phyloP scores from a whole-genome alignment of 768 basidiomycete species.

The Clavaria fumosa region DNA sequence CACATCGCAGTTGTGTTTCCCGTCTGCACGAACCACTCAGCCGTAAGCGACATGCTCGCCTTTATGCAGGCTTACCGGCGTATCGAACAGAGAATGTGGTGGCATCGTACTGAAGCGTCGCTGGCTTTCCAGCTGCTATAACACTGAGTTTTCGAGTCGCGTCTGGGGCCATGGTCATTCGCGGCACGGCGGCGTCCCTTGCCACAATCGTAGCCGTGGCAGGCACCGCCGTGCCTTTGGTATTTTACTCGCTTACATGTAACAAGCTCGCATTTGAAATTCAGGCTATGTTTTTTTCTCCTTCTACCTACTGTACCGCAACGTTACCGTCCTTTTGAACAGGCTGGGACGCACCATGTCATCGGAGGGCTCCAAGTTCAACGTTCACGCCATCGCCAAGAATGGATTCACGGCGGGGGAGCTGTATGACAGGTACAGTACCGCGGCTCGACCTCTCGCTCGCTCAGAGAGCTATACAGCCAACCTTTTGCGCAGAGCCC shows the following conservation, averaged over 20 bases:
- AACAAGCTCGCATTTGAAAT: too few relatives aligned
- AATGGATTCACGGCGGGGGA: too few relatives aligned
- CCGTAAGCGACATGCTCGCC: neutral
- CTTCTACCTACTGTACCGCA: too few relatives aligned
- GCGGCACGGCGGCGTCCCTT: too few relatives aligned
- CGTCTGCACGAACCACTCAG: neutral
- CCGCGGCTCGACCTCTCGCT: neutral
- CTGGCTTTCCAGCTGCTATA: constrained; percentile 2
- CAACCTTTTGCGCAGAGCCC: constrained; percentile 30
- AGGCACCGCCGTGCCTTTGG: too few relatives aligned
- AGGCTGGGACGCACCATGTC: too few relatives aligned
- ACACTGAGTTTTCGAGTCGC: constrained; percentile 2
- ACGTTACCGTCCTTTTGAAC: too few relatives aligned
- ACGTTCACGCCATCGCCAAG: too few relatives aligned
- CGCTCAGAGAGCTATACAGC: neutral
- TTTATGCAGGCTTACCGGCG: neutral
- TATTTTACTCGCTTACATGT: too few relatives aligned
- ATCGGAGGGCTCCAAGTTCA: too few relatives aligned
- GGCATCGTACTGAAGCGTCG: constrained; percentile 8
- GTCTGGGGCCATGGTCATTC: constrained; percentile 1
- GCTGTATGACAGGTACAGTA: constrained; percentile 52
- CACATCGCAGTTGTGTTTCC: constrained; percentile 18
- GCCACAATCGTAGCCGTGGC: too few relatives aligned
- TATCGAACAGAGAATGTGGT: constrained; percentile 7
- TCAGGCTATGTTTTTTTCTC: too few relatives aligned